Conservation (phyloP, 2,329 filamentous ascomycete species). For the Paecilomyces sp. region DNA sequence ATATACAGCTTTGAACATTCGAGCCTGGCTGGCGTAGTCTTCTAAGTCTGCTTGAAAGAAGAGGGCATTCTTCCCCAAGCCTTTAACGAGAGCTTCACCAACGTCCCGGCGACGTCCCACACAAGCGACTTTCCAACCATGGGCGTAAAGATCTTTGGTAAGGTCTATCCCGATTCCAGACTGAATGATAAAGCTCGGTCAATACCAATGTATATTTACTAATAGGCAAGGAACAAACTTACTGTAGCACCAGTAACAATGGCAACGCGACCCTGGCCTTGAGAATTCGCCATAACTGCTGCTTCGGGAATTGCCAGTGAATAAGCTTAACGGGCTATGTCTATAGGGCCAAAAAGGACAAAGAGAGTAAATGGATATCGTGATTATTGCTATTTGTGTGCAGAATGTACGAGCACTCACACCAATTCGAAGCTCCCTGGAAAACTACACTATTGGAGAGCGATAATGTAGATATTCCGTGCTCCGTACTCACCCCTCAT, state of each 20-base stretch:
- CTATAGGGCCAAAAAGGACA: too few relatives aligned
- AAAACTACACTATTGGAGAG: not conserved
- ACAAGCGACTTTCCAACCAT: constrained; percentile 25
- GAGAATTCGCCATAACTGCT: not conserved
- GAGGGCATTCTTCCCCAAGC: constrained; percentile 23
- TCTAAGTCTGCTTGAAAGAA: constrained; percentile 42
- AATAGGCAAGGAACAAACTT: not conserved
- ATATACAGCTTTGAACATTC: constrained; percentile 38
- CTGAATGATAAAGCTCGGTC: not conserved
- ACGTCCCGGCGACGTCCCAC: constrained; percentile 31
- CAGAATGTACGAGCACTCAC: not conserved
- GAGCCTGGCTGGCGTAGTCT: constrained; percentile 40
- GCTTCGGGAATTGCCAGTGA: too few relatives aligned
- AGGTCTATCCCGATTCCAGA: constrained; percentile 20
- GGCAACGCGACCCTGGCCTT: not conserved
- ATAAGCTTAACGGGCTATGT: too few relatives aligned
- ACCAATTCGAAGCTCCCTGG: not conserved
- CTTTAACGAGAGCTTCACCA: constrained; percentile 26
- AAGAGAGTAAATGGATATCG: not conserved
- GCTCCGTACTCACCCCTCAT: not conserved
- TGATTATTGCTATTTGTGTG: not conserved
- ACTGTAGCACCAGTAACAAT: not conserved
- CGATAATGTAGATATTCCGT: not conserved
- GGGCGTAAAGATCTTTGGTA: constrained; percentile 25
- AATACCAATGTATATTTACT: not conserved